phyloP scores from a whole-genome alignment of 345 rosid genomes.

The Heritiera fomes region DNA sequence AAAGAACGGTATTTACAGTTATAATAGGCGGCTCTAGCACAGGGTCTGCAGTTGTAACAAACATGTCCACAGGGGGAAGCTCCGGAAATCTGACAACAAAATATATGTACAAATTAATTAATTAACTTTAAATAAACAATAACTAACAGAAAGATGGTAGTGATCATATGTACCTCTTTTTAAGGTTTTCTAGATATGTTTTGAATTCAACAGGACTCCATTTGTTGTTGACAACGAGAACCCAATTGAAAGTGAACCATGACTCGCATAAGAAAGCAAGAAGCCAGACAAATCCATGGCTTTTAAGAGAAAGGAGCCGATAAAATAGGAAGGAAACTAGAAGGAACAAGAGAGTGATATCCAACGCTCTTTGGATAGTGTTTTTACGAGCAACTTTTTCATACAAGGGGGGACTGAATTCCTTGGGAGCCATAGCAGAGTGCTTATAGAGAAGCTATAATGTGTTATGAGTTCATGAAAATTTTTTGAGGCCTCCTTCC shows the following conservation, averaged over 20 bases:
- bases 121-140: neutral
- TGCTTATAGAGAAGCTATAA: neutral
- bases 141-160: neutral
- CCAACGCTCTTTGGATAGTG: slow-evolving; percentile 35
- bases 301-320: slow-evolving; percentile 34
- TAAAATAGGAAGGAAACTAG: slow-evolving; percentile 38
- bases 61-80: slow-evolving; percentile 31
- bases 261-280: slow-evolving; percentile 67
- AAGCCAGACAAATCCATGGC: slow-evolving; percentile 52
- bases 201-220: slow-evolving; percentile 57
- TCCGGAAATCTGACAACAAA: slow-evolving; percentile 5
- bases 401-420: slow-evolving; percentile 29
- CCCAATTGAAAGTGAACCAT: slow-evolving; percentile 56
- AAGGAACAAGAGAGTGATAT: slow-evolving; percentile 35
- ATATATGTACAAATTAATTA: neutral
- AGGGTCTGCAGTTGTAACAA: slow-evolving; percentile 34
- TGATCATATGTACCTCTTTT: neutral
- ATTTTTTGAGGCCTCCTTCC: neutral
- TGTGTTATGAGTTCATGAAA: neutral
- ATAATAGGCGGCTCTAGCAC: slow-evolving; percentile 30
- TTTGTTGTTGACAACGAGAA: slow-evolving; percentile 40
- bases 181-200: slow-evolving; percentile 49
- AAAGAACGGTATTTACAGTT: slow-evolving; percentile 37
- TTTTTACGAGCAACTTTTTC: slow-evolving; percentile 32
- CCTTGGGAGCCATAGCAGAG: neutral